Conservation (phyloP, 2,329 filamentous ascomycete species). For the Gaeumannomyces tritici region DNA sequence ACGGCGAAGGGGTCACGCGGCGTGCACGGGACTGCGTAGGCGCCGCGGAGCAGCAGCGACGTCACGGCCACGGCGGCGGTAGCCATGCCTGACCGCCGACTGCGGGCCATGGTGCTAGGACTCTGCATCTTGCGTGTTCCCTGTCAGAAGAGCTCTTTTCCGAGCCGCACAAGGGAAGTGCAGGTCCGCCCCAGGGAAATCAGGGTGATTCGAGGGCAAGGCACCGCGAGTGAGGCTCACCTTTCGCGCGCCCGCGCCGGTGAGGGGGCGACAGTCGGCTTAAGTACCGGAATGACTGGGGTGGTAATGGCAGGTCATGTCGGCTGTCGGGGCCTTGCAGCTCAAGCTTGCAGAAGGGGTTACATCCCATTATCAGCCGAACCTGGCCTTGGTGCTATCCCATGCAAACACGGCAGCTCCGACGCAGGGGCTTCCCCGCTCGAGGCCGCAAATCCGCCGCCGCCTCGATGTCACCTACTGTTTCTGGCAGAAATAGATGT, state of each 20-base stretch:
- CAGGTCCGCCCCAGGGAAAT: neutral
- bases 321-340: neutral
- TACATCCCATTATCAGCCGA: neutral
- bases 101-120: neutral
- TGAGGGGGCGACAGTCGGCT: neutral
- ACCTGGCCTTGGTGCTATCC: neutral
- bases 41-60: neutral
- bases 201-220: neutral
- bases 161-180: neutral
- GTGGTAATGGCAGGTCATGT: neutral
- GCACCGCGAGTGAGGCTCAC: neutral
- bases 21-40: conserved; percentile 1
- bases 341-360: neutral
- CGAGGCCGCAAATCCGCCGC: neutral
- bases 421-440: neutral
- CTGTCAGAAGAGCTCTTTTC: neutral
- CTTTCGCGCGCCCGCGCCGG: too few species aligned
- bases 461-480: neutral
- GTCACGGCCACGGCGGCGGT: neutral
- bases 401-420: too few species aligned
- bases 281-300: neutral
- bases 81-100: neutral
- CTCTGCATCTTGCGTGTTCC: neutral
- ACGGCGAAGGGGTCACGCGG: conserved; percentile 32
- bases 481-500: neutral